phyloP scores from a whole-genome alignment of 169 alveolate genomes.

The Eimeria maxima region DNA sequence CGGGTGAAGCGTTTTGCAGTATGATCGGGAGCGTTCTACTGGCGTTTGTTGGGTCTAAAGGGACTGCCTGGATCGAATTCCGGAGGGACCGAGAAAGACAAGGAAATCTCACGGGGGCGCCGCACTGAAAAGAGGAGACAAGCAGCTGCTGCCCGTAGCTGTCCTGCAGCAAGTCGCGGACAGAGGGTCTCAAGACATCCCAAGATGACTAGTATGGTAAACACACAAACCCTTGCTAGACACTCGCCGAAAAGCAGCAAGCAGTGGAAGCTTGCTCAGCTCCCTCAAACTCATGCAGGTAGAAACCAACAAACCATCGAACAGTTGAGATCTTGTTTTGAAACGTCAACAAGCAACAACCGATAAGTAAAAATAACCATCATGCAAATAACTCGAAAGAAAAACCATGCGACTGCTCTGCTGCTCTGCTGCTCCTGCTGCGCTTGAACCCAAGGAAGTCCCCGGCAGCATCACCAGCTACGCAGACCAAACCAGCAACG shows the following conservation, averaged over 20 bases:
- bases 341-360: too few species aligned
- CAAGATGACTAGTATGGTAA: neutral
- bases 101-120: constrained; percentile 20
- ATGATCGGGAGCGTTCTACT: neutral
- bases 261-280: neutral
- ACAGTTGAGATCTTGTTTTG: neutral
- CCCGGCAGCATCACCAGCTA: neutral
- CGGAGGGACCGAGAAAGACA: neutral
- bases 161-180: constrained; percentile 38
- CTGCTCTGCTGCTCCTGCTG: constrained; percentile 38
- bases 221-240: neutral
- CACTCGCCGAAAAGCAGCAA: neutral
- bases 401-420: neutral
- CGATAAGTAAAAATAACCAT: too few species aligned
- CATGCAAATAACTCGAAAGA: neutral
- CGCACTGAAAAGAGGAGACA: constrained; percentile 68
- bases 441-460: neutral
- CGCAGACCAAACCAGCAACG: neutral
- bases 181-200: neutral
- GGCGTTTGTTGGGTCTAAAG: neutral
- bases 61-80: neutral
- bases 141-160: constrained; percentile 61
- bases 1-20: neutral
- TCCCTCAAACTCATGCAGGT: neutral
- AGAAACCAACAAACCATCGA: neutral